Conservation (phyloP, 495 filamentous ascomycete species). For the Podospora pseudocomata region DNA sequence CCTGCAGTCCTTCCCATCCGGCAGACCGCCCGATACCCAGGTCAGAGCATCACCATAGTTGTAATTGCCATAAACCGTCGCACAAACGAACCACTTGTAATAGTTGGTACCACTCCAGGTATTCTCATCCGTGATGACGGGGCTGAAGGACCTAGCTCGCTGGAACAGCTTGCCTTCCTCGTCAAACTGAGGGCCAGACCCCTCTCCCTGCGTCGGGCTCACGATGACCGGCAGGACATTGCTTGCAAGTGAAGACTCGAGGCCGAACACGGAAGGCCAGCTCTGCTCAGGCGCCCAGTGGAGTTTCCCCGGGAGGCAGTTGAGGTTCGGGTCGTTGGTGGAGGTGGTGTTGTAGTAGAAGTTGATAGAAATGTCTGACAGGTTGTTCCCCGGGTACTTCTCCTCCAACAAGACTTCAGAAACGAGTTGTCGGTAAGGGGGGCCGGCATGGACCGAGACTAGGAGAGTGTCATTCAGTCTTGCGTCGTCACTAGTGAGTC, state of each 20-base stretch:
- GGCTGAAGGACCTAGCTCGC: not conserved
- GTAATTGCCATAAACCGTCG: not conserved
- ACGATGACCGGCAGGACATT: not conserved
- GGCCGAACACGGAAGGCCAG: not conserved
- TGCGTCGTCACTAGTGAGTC: not conserved
- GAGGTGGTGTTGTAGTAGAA: constrained; percentile 6
- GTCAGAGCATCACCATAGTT: not conserved
- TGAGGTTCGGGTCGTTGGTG: not conserved
- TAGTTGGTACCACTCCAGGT: not conserved
- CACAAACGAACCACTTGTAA: not conserved
- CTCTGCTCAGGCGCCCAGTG: not conserved
- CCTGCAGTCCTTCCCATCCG: not conserved
- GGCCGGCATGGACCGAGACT: constrained; percentile 1
- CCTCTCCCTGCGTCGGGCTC: not conserved
- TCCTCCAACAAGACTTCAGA: not conserved
- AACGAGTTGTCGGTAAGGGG: constrained; percentile 2
- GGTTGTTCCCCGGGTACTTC: not conserved
- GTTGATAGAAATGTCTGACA: not conserved
- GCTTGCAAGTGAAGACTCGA: not conserved
- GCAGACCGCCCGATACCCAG: not conserved
- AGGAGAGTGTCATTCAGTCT: constrained; percentile 1
- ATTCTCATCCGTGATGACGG: not conserved
- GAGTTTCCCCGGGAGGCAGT: not conserved
- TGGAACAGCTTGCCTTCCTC: not conserved
- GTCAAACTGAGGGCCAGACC: not conserved